Base-by-base conservation (phyloP, 129 eudicot species). In the Pulicaria dysenterica region DNA sequence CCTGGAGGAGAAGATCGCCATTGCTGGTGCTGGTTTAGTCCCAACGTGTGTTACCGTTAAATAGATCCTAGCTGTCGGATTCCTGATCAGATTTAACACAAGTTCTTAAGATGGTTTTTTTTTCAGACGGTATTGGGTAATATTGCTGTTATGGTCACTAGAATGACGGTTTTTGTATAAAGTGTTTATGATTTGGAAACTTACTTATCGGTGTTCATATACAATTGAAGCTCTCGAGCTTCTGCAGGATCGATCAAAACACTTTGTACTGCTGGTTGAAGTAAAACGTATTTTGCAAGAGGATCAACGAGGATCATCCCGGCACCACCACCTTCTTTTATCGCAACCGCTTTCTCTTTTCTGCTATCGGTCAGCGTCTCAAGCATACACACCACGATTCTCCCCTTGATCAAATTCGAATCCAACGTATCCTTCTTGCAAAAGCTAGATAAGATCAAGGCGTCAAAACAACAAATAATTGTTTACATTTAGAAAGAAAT, bases 1-100 rank as follows among this genome's bases (percentile, higher is more conserved):
- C 83, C 61, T 82, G 5, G 91, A 89, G 7, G 96, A 83, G 79
- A 89, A 85, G 38, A 56, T 66, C 46, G 91, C 87, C 84, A 89
- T 80, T 62, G 59, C 50, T 5, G 89, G 89, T 31, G 86, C 86
- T 58, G 91, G 85, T 74, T 82, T 80, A 7, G 81, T 79, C 46
- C 76, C 63, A 42, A 73, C 16, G 65, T 70, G 8, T 42, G 91
- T 85, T 24, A 63, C 70, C 36, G 96, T 81, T n/a, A 72, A 63
- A 51, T 58, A 76, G 64, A 89, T 89, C 59, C 81, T 82, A 34
- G 89, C 96, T 37, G 75, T 71, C 31, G 89, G 83, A 36, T 77
- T 77, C 83, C 96, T 89, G 73, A 80, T 50, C 59, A 64, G 31
- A 24, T 24, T 24, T 24, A 24, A 24, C 31, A 24, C 31, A 24